Percentiles rank a stretch among this genome's conserved stretches.
Evolutionary conservation across 345 rosid genomes (phyloP).

Genomic region (Eucalyptus regnans): DNA sequence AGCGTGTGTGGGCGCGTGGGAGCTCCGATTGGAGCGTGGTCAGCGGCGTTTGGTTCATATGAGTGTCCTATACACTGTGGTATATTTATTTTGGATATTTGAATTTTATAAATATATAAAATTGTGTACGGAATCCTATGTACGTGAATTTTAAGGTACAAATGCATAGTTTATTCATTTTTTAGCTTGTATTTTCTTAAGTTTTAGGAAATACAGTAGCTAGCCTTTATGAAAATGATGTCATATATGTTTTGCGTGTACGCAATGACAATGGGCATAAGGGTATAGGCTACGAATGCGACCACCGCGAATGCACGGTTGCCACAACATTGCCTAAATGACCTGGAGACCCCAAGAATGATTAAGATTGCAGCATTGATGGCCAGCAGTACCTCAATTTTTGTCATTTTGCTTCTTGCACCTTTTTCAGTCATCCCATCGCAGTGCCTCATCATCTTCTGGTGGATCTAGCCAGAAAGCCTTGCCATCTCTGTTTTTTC

Average conservation of each 20-base stretch:
- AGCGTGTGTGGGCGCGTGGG: no score
- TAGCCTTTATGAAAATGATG: no score
- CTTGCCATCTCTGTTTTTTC: not conserved
- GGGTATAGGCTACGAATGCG: not conserved
- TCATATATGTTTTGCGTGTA: not conserved
- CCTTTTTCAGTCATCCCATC: fast-evolving
- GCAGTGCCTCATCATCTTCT: fast-evolving
- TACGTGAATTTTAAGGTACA: no score
- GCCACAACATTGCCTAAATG: not conserved
- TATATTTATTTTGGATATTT: no score
- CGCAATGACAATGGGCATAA: not conserved
- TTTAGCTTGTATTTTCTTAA: no score
- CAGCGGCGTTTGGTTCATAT: no score
- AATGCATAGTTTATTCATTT: no score
- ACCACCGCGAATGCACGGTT: not conserved
- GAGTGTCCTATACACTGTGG: no score
- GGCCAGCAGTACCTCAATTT: not conserved
- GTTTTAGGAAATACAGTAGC: no score
- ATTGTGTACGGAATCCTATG: no score
- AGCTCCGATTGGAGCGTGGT: no score
- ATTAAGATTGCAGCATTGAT: not conserved
- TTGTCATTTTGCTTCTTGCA: not conserved
- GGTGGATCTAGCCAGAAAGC: not conserved
- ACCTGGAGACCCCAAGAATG: not conserved
- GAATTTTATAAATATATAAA: no score